Percentiles rank a stretch among this genome's conserved stretches.
phyloP scores from a whole-genome alignment of 441 rosid genomes.

The Sinapis alba region DNA sequence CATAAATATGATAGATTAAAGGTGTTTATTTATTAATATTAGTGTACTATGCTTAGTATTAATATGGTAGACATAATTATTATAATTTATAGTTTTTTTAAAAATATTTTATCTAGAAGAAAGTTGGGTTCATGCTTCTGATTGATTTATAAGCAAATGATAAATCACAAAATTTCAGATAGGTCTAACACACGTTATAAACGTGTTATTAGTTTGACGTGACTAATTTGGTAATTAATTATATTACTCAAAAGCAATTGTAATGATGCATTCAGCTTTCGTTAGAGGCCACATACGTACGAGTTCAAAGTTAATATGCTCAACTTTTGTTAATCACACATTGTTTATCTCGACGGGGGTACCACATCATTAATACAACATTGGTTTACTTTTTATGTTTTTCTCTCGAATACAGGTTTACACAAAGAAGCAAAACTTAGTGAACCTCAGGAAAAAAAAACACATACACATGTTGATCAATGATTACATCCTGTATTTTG shows the following conservation, averaged over 20 bases:
- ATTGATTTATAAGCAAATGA: slow-evolving; percentile 34
- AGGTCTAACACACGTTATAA: background rate
- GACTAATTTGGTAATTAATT: slow-evolving; percentile 16
- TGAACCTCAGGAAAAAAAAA: background rate
- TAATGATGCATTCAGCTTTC: slow-evolving; percentile 21
- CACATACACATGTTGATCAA: slow-evolving; percentile 14
- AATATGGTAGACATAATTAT: no score
- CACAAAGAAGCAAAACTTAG: background rate
- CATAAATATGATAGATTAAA: background rate
- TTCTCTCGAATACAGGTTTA: slow-evolving; percentile 5
- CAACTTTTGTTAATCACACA: slow-evolving; percentile 14
- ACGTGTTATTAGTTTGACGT: slow-evolving; percentile 19
- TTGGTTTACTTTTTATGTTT: background rate
- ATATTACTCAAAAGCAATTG: slow-evolving; percentile 9
- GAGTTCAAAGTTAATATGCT: background rate
- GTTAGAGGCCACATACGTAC: slow-evolving; percentile 5
- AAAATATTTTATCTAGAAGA: no score
- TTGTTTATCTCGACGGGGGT: background rate
- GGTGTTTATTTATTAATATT: background rate
- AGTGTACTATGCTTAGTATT: background rate
- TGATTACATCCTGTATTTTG: slow-evolving; percentile 12
- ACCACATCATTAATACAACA: slow-evolving; percentile 14
- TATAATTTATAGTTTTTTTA: no score
- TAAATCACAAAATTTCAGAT: slow-evolving; percentile 12
- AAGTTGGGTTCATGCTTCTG: no score